These are phyloP conservation scores for Harrya chromipes DNA, from an alignment of 768 basidiomycete species.

Conservation along the genomic window DNA sequence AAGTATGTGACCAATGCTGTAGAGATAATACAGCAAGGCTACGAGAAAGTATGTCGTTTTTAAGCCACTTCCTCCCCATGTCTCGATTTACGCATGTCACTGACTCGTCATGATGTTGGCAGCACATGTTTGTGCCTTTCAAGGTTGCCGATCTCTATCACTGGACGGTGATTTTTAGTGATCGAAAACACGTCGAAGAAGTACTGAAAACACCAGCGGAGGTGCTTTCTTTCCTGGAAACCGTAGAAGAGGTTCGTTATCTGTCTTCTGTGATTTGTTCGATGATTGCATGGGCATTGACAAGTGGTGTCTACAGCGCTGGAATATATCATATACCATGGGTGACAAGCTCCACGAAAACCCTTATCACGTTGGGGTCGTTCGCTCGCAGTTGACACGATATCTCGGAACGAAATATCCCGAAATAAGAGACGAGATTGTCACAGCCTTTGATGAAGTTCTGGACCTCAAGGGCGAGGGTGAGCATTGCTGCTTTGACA, in stretches of 20 bases:
- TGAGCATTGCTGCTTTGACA: not conserved
- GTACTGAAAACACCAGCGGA: constrained; percentile 38
- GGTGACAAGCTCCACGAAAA: constrained; percentile 8
- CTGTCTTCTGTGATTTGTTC: too few species aligned
- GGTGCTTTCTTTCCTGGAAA: constrained; percentile 32
- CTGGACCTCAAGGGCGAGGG: constrained; percentile 25
- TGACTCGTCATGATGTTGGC: not conserved
- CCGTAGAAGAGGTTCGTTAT: constrained; percentile 30
- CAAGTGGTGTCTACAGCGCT: too few species aligned
- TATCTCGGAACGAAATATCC: constrained; percentile 38
- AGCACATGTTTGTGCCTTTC: constrained; percentile 31
- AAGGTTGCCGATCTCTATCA: constrained; percentile 25
- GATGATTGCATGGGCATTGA: too few species aligned
- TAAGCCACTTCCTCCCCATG: not conserved
- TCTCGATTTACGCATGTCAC: too few species aligned
- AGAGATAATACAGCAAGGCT: constrained; percentile 31
- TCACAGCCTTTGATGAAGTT: constrained; percentile 36
- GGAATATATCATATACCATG: too few species aligned
- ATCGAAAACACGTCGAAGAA: constrained; percentile 35
- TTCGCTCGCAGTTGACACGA: constrained; percentile 35
- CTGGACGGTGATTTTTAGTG: constrained; percentile 42
- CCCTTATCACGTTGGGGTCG: constrained; percentile 30
- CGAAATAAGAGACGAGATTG: constrained; percentile 44
- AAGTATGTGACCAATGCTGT: constrained; percentile 13
- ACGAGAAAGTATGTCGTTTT: constrained; percentile 20